Base-by-base conservation (phyloP, 2,329 filamentous ascomycete genomes). In the Kalmusia sp. region DNA sequence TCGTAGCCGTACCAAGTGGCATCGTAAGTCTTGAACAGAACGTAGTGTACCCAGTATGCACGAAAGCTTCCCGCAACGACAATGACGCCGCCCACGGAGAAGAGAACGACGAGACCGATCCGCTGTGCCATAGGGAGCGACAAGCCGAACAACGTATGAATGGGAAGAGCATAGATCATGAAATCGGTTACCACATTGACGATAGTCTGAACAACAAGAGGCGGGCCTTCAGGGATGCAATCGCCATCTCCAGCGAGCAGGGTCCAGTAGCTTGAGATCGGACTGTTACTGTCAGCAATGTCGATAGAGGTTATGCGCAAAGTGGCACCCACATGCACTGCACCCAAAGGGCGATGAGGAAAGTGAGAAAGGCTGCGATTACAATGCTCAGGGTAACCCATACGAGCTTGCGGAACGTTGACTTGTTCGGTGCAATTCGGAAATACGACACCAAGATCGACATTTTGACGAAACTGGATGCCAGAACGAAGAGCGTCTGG, bases 11-110 rank as follows among this genome's bases (percentile, higher is more conserved):
- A 68, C 79, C 79, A 80, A 4, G 78, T 79, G 28, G 75, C 74
- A 49, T 81, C 79, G 63, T 77, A 80, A 31, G 71, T 79, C 17
- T 67, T 58, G 47, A 76, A 75, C 25, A 81, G 65, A 2, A 73
- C 73, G 54, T 77, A 76, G 65, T 77, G 79, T 31, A 79, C 75
- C 70, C 70, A 80, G 68, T 79, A 80, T 9, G 78, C 80, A 7
- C 79, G 72, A 61, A 80, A 70, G 37, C 73, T 68, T 19, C 78
- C 77, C 2, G 77, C 77, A 37, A 79, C 70, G n/a, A 77, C 77
- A 41, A 80, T 79, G 35, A 79, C 62, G 40, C 77, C 73, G 27
- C 78, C 78, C 8, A 80, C 65, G 2, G 74, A 71, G 27, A 80
- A 74, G 15, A 80, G 70, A n/a, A 78, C 41, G 27, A 73, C 68